Evolutionary conservation across 371 early-diverging fungal genomes (phyloP).

Genomic region (Basidiobolus meristosporus): DNA sequence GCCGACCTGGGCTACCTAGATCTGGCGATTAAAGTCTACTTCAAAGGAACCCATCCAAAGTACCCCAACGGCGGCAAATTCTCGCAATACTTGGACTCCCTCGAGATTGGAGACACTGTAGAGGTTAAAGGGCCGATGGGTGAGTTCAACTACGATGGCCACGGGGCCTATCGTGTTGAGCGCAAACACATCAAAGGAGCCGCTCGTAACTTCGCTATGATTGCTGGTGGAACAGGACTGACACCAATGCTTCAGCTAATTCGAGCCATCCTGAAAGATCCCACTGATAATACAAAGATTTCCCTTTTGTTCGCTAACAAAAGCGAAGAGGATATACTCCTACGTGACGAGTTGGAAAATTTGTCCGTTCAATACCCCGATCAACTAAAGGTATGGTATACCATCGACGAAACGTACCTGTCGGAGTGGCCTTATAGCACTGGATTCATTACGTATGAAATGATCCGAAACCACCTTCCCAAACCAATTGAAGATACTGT

Average conservation of each 20-base stretch:
- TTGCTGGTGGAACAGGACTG: constrained; percentile 86
- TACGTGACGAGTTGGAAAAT: constrained; percentile 64
- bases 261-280: constrained; percentile 64
- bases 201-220: constrained; percentile 70
- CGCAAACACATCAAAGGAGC: too few species aligned
- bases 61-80: constrained; percentile 71
- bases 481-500: constrained; percentile 61
- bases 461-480: constrained; percentile 62
- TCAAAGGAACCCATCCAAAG: too few species aligned
- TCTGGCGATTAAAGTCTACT: constrained; percentile 83
- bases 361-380: constrained; percentile 53
- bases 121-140: constrained; percentile 83
- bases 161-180: too few species aligned
- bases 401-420: too few species aligned
- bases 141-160: constrained; percentile 67
- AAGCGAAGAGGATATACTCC: constrained; percentile 70
- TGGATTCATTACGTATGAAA: constrained; percentile 70
- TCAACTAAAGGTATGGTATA: too few species aligned
- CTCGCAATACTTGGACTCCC: constrained; percentile 51
- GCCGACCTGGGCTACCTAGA: constrained; percentile 77
- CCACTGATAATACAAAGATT: constrained; percentile 63
- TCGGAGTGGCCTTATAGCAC: constrained; percentile 63
- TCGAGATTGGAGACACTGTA: constrained; percentile 60
- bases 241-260: constrained; percentile 92
- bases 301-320: constrained; percentile 85